Evolutionary conservation across 169 alveolate genomes (phyloP), one percentile per base, ranked within the genome.

Genomic region (Cryptosporidium baileyi): DNA sequence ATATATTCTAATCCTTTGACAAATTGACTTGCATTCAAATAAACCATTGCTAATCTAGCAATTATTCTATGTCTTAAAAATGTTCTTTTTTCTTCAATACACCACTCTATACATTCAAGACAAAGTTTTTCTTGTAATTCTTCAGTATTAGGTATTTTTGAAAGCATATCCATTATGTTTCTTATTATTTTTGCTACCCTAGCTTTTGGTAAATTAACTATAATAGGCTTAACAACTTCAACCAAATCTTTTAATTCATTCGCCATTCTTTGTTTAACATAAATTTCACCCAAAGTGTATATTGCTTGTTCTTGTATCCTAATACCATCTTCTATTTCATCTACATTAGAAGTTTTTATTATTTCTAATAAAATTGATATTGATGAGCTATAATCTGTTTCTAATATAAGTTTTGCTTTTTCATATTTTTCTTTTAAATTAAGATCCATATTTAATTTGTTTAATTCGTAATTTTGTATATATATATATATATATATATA

Each of bases 21-120:
- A 89, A 91, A 96, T 63, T 92, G 90, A 28, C 92, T 89, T 41
- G 92, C 82, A 60, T 92, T 89, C 63, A 91, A 88, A 74, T 92
- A 94, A 40, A 97, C 85, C 49, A 94, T 94, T 19, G 97, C 96
- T 36, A 97, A 92, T 89, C 96, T 94, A 22, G 96, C 94, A 74
- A 95, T 96, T 41, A 96, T 92, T 74, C 98, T 92, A 60, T 95
- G 96, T 82, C 97, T 95, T 79, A 97, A 89, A 89, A 96, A 96
- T 44, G 97, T 95, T 63, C 98, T 93, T 80, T 94, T 95, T 89
- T 96, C 96, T 67, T 92, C 91, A 38, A 91, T 93, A 63, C 99
- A 97, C 97, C 98, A 96, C 26, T 93, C 91, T n/a, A 96, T 93
- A 63, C 96, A 94, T 52, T 93, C 95, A 51, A 94, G 88, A 80